phyloP scores from a whole-genome alignment of 2,329 filamentous ascomycete species.

The Rhynchosporium graminicola region DNA sequence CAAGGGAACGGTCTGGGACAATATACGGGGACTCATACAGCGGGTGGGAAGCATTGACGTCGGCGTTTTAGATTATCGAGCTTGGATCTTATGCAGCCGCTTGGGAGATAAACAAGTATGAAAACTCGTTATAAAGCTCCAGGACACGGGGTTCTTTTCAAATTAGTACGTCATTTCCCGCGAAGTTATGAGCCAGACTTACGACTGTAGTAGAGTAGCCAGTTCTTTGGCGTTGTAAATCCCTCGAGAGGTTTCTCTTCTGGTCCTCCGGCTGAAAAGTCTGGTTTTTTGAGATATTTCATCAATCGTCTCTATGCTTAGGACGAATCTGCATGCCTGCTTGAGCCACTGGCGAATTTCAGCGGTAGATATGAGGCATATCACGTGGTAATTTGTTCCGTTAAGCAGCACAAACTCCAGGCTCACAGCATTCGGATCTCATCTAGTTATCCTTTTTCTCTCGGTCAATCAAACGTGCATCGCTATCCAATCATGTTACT shows the following conservation, averaged over 20 bases:
- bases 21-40: slow-evolving; percentile 12
- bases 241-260: too few species aligned
- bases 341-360: slow-evolving; percentile 5
- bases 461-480: neutral
- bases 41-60: slow-evolving; percentile 20
- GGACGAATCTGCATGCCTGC: too few species aligned
- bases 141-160: too few species aligned
- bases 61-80: slow-evolving; percentile 23
- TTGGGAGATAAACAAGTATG: slow-evolving; percentile 21
- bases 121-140: too few species aligned
- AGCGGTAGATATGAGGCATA: neutral
- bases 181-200: too few species aligned
- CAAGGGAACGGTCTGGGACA: slow-evolving; percentile 15
- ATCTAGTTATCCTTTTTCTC: neutral
- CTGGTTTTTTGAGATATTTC: too few species aligned
- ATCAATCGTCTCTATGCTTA: too few species aligned
- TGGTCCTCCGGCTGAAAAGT: too few species aligned
- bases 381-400: slow-evolving; percentile 15
- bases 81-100: slow-evolving; percentile 18
- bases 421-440: neutral
- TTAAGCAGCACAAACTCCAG: slow-evolving; percentile 7
- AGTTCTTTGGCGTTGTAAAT: too few species aligned
- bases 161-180: too few species aligned
- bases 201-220: too few species aligned
- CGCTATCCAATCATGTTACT: neutral